These are phyloP conservation scores for Quercus gilva DNA, from an alignment of 306 rosid genomes.

Conservation along the genomic window DNA sequence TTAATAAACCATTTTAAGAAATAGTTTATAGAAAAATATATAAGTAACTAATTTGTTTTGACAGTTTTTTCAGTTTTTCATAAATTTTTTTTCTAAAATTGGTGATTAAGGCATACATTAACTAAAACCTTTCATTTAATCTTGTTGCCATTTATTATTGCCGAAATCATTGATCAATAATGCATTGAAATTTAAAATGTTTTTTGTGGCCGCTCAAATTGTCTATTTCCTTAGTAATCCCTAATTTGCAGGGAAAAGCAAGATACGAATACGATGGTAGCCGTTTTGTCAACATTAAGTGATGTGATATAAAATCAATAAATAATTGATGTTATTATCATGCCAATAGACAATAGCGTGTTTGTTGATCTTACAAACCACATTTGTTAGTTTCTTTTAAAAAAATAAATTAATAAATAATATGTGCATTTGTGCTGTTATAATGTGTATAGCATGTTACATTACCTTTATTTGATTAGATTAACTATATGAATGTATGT, in stretches of 20 bases:
- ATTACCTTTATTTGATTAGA: background rate
- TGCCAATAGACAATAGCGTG: background rate
- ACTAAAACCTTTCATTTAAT: background rate
- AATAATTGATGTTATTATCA: background rate
- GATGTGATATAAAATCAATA: background rate
- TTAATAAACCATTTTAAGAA: too few relatives aligned
- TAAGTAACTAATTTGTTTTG: too few relatives aligned
- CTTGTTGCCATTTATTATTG: background rate
- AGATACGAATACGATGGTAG: conserved; percentile 30
- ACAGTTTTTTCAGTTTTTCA: too few relatives aligned
- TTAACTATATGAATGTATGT: too few relatives aligned
- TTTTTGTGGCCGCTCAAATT: background rate
- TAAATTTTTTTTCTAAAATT: too few relatives aligned
- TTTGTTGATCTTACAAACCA: background rate
- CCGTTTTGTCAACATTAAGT: background rate
- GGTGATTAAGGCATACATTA: too few relatives aligned
- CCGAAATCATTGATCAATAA: conserved; percentile 5
- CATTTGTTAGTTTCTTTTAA: background rate
- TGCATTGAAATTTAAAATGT: background rate
- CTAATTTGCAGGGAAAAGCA: conserved; percentile 26
- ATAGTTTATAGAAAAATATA: too few relatives aligned
- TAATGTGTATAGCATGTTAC: background rate
- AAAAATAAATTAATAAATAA: too few relatives aligned
- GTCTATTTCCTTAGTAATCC: conserved; percentile 10
- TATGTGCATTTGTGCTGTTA: background rate